These are phyloP conservation scores for Stachybotrys echinatus DNA, from an alignment of 2,329 filamentous ascomycete species.

Conservation along the genomic window DNA sequence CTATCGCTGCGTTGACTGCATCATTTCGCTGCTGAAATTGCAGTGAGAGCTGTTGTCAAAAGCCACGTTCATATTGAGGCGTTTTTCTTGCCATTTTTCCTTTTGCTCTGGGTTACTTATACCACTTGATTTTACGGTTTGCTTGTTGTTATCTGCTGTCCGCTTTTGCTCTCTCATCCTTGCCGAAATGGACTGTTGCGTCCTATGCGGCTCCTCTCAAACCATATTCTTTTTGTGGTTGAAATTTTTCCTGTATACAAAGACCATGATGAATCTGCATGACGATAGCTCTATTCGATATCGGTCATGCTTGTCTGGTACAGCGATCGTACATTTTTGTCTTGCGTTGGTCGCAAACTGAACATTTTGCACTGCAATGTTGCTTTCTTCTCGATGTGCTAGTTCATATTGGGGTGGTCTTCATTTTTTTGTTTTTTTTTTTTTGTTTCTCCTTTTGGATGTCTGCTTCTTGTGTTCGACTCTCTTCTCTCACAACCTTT, in stretches of 20 bases:
- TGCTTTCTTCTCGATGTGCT: slow-evolving; percentile 23
- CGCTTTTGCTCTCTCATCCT: slow-evolving; percentile 4
- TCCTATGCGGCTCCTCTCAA: slow-evolving; percentile 1
- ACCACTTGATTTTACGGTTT: slow-evolving; percentile 25
- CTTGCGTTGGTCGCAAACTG: slow-evolving; percentile 10
- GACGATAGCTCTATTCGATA: slow-evolving; percentile 46
- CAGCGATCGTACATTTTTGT: slow-evolving; percentile 45
- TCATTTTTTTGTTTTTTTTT: slow-evolving; percentile 6
- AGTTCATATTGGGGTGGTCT: slow-evolving; percentile 13
- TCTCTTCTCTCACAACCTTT: slow-evolving; percentile 1
- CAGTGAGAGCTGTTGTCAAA: not conserved
- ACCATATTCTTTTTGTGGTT: slow-evolving; percentile 16
- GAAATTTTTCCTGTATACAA: slow-evolving; percentile 29
- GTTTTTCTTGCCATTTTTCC: slow-evolving; percentile 22
- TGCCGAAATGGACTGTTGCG: not conserved
- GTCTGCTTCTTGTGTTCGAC: slow-evolving; percentile 14
- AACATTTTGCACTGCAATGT: slow-evolving; percentile 17
- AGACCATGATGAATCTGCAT: slow-evolving; percentile 52
- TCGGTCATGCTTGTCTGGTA: slow-evolving; percentile 57
- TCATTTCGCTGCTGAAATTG: not conserved
- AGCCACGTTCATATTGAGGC: slow-evolving; percentile 16
- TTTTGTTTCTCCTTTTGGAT: slow-evolving; percentile 23
- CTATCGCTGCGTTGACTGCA: not conserved
- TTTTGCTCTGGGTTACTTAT: slow-evolving; percentile 29
- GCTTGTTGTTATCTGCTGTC: slow-evolving; percentile 3